Base-by-base conservation (phyloP, 306 rosid species). In the Amphicarpaea edgeworthii region DNA sequence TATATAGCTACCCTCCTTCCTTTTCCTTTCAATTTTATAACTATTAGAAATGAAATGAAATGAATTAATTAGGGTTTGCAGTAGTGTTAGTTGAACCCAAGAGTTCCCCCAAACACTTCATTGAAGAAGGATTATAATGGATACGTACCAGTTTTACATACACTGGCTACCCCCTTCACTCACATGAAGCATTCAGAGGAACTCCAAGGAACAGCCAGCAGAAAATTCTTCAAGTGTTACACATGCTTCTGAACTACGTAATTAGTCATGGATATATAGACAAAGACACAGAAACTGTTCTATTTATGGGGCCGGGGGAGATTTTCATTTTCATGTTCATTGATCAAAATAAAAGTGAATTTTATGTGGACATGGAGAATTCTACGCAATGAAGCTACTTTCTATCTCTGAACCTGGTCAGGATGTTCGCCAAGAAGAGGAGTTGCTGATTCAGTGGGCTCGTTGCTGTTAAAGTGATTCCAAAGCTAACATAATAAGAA, bases 51-150 rank as follows among this genome's bases (percentile, higher is more conserved):
- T 49, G 63, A 37, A 64, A 24, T 50, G 28, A 28, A n/a, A n/a
- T n/a, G n/a, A n/a, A n/a, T n/a, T n/a, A n/a, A 28, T 28, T 28
- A 28, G 32, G 37, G 1, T 10, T 24, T 40, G 51, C 21, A 46
- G 1, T 81, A 24, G 37, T 30, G 85, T 78, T 72, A 66, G 73
- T 26, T 78, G 83, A 46, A 69, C 15, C 72, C 66, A 21, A 38
- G 79, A 77, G 85, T 81, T 81, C 75, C 81, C 83, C 79, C 80
- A 73, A 81, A 45, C 85, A 81, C 83, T 81, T 85, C 88, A 74
- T 9, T 12, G 28, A 45, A 28, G 28, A 12, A 51, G 45, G 58
- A 8, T 9, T 15, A 47, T 28, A 21, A 5, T 34, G 40, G 40
- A 2, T 7, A 6, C 40, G 9, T 7, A 6, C 40, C 40, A 34